phyloP scores from a whole-genome alignment of 139 green algal genomes.

The Tetradesmus obliquus region DNA sequence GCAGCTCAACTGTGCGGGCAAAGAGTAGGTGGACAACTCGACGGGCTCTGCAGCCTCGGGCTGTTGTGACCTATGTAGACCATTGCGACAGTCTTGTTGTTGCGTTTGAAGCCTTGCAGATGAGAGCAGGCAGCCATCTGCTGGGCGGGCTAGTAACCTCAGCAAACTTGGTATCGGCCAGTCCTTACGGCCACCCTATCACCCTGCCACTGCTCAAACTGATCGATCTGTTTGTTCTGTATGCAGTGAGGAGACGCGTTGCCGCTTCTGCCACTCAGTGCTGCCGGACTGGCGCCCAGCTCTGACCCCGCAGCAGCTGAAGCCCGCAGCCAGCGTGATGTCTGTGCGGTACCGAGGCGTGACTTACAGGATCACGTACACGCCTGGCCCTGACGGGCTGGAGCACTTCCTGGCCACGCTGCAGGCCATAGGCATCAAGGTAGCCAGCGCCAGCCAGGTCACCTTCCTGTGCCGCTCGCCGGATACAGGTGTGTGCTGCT shows the following conservation, averaged over 20 bases:
- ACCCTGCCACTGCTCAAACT: background rate
- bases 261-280: slow-evolving; percentile 43
- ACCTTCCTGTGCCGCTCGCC: slow-evolving; percentile 51
- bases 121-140: background rate
- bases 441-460: slow-evolving; percentile 42
- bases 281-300: slow-evolving; percentile 50
- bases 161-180: background rate
- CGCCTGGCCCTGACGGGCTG: slow-evolving; percentile 45
- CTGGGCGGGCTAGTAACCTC: background rate
- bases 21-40: slow-evolving; percentile 38
- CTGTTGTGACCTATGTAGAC: background rate
- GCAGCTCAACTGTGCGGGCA: slow-evolving; percentile 47
- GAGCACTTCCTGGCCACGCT: slow-evolving; percentile 52
- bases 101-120: background rate
- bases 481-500: slow-evolving; percentile 33
- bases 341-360: slow-evolving; percentile 48
- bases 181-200: background rate
- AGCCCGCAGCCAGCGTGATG: slow-evolving; percentile 48
- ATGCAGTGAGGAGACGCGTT: slow-evolving; percentile 49
- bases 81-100: background rate
- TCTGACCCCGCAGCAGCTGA: slow-evolving; percentile 37
- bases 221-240: no score
- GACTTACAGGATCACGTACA: slow-evolving; percentile 47
- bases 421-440: slow-evolving; percentile 51
- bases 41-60: background rate